Percentiles rank a stretch among this genome's conserved stretches.
phyloP scores from a whole-genome alignment of 306 rosid species.

The Dalbergia oliveri region DNA sequence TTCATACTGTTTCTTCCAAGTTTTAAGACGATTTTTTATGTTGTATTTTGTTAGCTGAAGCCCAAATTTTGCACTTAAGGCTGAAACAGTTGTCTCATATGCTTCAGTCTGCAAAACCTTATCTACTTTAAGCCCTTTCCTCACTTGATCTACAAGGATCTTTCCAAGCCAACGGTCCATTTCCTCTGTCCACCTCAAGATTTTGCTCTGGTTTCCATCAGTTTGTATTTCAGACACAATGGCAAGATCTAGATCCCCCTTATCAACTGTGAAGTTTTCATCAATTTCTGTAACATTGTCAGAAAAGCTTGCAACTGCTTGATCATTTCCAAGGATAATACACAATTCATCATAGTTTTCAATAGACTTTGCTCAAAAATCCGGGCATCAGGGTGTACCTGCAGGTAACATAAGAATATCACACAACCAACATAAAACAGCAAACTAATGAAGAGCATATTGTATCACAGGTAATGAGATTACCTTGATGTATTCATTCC shows the following conservation, averaged over 20 bases:
- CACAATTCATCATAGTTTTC: slow-evolving; percentile 62
- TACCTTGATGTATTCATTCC: slow-evolving; percentile 69
- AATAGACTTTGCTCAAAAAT: slow-evolving; percentile 50
- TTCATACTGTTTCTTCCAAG: slow-evolving; percentile 64
- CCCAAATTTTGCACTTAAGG: slow-evolving; percentile 55
- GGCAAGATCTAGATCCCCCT: slow-evolving; percentile 48
- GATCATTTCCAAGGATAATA: slow-evolving; percentile 59
- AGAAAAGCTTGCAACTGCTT: slow-evolving; percentile 45
- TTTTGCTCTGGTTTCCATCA: slow-evolving; percentile 56
- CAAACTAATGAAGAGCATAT: slow-evolving; percentile 10
- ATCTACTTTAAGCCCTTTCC: slow-evolving; percentile 62
- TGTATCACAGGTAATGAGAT: slow-evolving; percentile 31
- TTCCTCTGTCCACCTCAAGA: slow-evolving; percentile 61
- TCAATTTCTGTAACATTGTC: slow-evolving; percentile 55
- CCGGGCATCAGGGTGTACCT: slow-evolving; percentile 65
- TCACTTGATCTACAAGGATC: slow-evolving; percentile 62
- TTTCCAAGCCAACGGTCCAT: slow-evolving; percentile 68
- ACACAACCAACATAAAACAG: slow-evolving; percentile 28
- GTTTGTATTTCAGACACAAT: slow-evolving; percentile 50
- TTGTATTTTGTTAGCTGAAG: slow-evolving; percentile 59
- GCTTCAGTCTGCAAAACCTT: slow-evolving; percentile 58
- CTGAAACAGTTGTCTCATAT: slow-evolving; percentile 56
- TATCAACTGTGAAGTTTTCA: slow-evolving; percentile 50
- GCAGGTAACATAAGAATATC: slow-evolving; percentile 47
- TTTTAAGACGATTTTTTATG: slow-evolving; percentile 62